Evolutionary conservation across 2,329 filamentous ascomycete species (phyloP).

Genomic region (Fusarium graminum): DNA sequence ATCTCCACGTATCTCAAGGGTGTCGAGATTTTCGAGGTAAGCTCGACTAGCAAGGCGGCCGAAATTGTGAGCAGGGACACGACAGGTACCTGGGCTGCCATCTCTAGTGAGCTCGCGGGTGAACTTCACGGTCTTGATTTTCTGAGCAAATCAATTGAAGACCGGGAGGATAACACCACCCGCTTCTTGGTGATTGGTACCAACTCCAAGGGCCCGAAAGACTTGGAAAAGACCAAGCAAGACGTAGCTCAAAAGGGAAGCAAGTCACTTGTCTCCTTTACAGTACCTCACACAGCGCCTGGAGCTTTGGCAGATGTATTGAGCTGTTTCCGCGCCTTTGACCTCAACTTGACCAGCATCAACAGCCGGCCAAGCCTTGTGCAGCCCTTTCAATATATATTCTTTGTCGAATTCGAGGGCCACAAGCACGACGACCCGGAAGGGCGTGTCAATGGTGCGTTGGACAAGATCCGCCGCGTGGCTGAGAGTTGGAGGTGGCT

Average conservation of each 20-base stretch:
- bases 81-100: slow-evolving; percentile 76
- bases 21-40: slow-evolving; percentile 84
- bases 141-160: slow-evolving; percentile 78
- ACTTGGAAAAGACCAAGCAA: slow-evolving; percentile 48
- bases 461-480: slow-evolving; percentile 69
- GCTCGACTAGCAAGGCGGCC: slow-evolving; percentile 87
- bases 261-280: slow-evolving; percentile 87
- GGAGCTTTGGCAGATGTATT: slow-evolving; percentile 88
- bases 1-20: slow-evolving; percentile 76
- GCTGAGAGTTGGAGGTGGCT: slow-evolving; percentile 76
- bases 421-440: slow-evolving; percentile 64
- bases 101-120: slow-evolving; percentile 82
- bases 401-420: slow-evolving; percentile 91
- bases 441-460: slow-evolving; percentile 69
- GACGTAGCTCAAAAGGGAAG: slow-evolving; percentile 51
- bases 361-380: slow-evolving; percentile 84
- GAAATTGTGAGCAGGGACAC: slow-evolving; percentile 75
- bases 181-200: slow-evolving; percentile 77
- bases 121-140: slow-evolving; percentile 75
- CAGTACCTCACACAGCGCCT: slow-evolving; percentile 79
- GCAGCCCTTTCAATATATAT: slow-evolving; percentile 88
- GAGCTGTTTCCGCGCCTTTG: slow-evolving; percentile 78
- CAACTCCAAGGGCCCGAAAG: slow-evolving; percentile 46
- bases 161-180: slow-evolving; percentile 81
- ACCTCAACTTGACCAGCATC: slow-evolving; percentile 90